Percentiles rank a stretch among this genome's conserved stretches.
phyloP scores from a whole-genome alignment of 2,329 filamentous ascomycete species.

The Ramularia endophylla region DNA sequence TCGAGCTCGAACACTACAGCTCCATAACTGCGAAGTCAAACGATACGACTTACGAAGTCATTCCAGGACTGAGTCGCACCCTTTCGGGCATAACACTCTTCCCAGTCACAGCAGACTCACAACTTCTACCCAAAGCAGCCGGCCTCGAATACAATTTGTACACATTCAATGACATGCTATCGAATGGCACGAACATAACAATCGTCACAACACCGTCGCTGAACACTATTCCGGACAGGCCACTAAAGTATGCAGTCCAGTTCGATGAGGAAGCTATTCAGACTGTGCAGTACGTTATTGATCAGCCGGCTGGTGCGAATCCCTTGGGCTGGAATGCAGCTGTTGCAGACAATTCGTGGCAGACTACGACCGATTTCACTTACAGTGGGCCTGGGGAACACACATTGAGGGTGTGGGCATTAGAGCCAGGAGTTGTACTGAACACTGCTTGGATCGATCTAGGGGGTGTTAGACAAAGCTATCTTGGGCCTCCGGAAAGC shows the following conservation, averaged over 20 bases:
- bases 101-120: conserved; percentile 31
- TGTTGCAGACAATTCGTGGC: conserved; percentile 49
- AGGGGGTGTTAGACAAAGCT: conserved; percentile 30
- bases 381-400: conserved; percentile 34
- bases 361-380: conserved; percentile 37
- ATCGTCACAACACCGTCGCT: conserved; percentile 23
- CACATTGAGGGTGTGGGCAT: conserved; percentile 40
- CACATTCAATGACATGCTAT: conserved; percentile 49
- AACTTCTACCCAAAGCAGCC: conserved; percentile 47
- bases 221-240: conserved; percentile 24
- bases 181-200: conserved; percentile 35
- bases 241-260: conserved; percentile 36
- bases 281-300: conserved; percentile 24
- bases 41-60: conserved; percentile 45
- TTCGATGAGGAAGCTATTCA: conserved; percentile 22
- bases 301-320: conserved; percentile 20
- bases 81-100: conserved; percentile 53
- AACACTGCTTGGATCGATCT: conserved; percentile 32
- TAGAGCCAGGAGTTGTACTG: conserved; percentile 42
- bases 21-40: conserved; percentile 17
- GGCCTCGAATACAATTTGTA: conserved; percentile 58
- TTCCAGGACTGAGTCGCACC: conserved; percentile 53
- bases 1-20: conserved; percentile 33
- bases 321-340: conserved; percentile 46
- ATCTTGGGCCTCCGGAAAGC: conserved; percentile 33